Percentiles rank a stretch among this genome's conserved stretches.
phyloP scores from a whole-genome alignment of 1,284 basidiomycete genomes.

The Paramarasmius palmivorus region DNA sequence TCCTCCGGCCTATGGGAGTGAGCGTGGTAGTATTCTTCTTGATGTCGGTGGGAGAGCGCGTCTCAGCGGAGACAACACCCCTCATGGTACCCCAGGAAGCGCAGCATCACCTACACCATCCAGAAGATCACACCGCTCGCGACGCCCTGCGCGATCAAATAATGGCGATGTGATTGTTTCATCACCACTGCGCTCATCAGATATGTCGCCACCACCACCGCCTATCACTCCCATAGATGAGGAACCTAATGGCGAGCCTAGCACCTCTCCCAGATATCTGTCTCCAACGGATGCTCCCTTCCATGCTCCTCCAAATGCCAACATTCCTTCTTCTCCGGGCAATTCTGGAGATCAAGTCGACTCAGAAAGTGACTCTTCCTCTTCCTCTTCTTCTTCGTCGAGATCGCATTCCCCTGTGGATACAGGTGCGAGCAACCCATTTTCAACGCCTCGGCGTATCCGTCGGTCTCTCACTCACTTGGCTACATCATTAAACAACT shows the following conservation, averaged over 20 bases:
- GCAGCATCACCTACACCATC: constrained; percentile 50
- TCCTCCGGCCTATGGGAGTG: constrained; percentile 93
- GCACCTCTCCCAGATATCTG: constrained; percentile 56
- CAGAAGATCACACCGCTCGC: constrained; percentile 60
- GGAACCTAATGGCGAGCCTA: constrained; percentile 47
- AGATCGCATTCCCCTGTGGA: constrained; percentile 51
- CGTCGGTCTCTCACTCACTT: constrained; percentile 61
- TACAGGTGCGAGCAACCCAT: constrained; percentile 78
- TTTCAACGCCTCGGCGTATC: constrained; percentile 67
- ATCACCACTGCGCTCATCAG: constrained; percentile 58
- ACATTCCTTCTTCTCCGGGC: constrained; percentile 49
- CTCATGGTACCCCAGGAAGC: constrained; percentile 40
- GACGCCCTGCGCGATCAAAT: constrained; percentile 44
- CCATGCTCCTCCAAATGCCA: constrained; percentile 51
- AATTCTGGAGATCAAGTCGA: constrained; percentile 22
- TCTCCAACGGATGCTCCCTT: constrained; percentile 67
- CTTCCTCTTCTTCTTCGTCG: constrained; percentile 42
- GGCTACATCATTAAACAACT: constrained; percentile 51
- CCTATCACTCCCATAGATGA: constrained; percentile 80
- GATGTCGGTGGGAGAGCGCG: constrained; percentile 78
- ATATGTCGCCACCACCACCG: constrained; percentile 66
- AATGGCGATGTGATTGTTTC: constrained; percentile 48
- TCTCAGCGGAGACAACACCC: constrained; percentile 38
- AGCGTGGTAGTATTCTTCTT: constrained; percentile 89
- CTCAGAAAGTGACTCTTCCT: constrained; percentile 35